phyloP scores from a whole-genome alignment of 139 green algal species.

The Closterium sp. region DNA sequence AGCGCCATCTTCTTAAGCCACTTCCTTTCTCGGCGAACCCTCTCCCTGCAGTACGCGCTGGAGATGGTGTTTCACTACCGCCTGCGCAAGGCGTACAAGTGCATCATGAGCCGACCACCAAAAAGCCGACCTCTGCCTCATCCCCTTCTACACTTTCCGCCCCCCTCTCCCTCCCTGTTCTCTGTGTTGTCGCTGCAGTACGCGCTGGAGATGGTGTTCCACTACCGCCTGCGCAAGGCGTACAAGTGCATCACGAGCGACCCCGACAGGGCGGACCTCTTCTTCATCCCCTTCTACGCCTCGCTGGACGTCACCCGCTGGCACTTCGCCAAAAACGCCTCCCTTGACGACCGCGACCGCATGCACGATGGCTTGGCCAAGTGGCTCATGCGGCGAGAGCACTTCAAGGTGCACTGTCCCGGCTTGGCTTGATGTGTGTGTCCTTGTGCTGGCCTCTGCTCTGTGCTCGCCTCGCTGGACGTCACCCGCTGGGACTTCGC shows the following conservation, averaged over 20 bases:
- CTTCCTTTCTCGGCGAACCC: too few species aligned
- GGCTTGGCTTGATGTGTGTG: too few species aligned
- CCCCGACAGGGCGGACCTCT: slow-evolving; percentile 9
- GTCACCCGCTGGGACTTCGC: too few species aligned
- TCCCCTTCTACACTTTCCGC: background rate
- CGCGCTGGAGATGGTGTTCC: slow-evolving; percentile 22
- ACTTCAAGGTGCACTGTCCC: background rate
- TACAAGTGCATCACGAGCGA: slow-evolving; percentile 25
- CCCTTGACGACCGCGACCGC: background rate
- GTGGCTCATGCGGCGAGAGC: slow-evolving; percentile 4
- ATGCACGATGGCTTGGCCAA: background rate
- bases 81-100: background rate
- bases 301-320: slow-evolving; percentile 22
- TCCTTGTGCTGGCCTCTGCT: too few species aligned
- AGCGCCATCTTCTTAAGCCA: too few species aligned
- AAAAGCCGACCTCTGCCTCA: background rate
- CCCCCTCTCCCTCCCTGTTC: background rate
- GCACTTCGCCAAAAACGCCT: slow-evolving; percentile 24
- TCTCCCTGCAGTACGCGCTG: background rate
- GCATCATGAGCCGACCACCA: too few species aligned
- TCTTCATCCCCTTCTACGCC: slow-evolving; percentile 38
- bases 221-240: slow-evolving; percentile 13
- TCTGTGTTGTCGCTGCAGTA: background rate
- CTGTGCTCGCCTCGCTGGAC: too few species aligned
- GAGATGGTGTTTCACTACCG: background rate